Evolutionary conservation across 805 yeast genomes (phyloP).

Genomic region (Spathaspora arborariae): DNA sequence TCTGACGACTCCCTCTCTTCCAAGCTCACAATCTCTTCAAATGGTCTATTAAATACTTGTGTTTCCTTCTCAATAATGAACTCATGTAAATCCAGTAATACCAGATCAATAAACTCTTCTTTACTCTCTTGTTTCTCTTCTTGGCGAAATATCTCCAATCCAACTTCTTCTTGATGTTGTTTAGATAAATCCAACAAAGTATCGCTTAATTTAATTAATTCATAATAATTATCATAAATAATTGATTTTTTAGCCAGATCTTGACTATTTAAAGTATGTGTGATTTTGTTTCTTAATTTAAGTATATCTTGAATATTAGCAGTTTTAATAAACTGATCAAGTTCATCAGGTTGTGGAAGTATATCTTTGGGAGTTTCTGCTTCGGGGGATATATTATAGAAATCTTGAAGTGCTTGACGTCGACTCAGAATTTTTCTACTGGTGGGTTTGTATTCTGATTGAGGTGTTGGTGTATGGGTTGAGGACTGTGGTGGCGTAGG

Average conservation of each 20-base stretch:
- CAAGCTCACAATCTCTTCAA: slow-evolving; percentile 20
- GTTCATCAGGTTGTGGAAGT: slow-evolving; percentile 7
- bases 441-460: neutral
- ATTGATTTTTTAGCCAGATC: slow-evolving; percentile 65
- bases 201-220: slow-evolving; percentile 62
- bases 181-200: slow-evolving; percentile 34
- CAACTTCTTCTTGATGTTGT: slow-evolving; percentile 5
- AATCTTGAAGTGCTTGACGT: slow-evolving; percentile 40
- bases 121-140: slow-evolving; percentile 7
- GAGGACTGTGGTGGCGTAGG: slow-evolving; percentile 2
- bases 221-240: slow-evolving; percentile 73
- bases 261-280: slow-evolving; percentile 45
- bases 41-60: slow-evolving; percentile 15
- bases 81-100: slow-evolving; percentile 19
- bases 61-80: slow-evolving; percentile 18
- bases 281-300: slow-evolving; percentile 31
- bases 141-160: slow-evolving; percentile 7
- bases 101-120: slow-evolving; percentile 16
- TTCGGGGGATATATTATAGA: slow-evolving; percentile 29
- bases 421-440: slow-evolving; percentile 34
- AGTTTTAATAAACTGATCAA: slow-evolving; percentile 18
- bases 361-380: slow-evolving; percentile 4
- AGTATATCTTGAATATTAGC: slow-evolving; percentile 27
- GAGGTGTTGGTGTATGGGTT: neutral
- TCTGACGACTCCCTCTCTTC: slow-evolving; percentile 7